Evolutionary conservation across 2,329 filamentous ascomycete genomes (phyloP), one percentile per base, ranked within the genome.

Genomic region (Diaporthe longicolla): DNA sequence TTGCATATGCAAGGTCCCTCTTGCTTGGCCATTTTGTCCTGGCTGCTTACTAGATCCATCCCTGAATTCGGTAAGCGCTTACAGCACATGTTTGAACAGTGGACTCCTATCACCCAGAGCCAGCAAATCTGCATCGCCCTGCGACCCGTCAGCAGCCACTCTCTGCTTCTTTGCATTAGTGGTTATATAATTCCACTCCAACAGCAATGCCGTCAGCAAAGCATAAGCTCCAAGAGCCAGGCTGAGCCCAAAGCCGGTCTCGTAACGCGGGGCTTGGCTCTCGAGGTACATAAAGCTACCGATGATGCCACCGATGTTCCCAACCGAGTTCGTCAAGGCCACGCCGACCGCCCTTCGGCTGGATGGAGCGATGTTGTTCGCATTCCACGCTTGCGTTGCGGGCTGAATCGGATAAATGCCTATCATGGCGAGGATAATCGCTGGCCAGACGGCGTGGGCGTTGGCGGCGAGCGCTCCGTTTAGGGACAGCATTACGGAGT

Each of bases 1-100:
- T 5, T 65, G 70, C 21, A 80, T 66, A 57, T 79, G 78, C 10
- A 72, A 70, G 26, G 77, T 76, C 45, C 79, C 71, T 57, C 77
- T 37, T 17, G 73, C 72, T 2, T 61, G n/a, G 7, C 78, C 77
- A n/a, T 78, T 77, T 15, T 73, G 40, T 21, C 45, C 32, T 19
- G 32, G 75, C 58, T 43, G 58, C 37, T 61, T 26, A 61, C 58
- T n/a, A 17, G n/a, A 77, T 40, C 73, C 40, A 57, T 24, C 45
- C 45, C 45, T 24, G 45, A 4, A 21, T n/a, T 3, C 45, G 2
- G 68, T 52, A 59, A 48, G 40, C 55, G 40, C 45, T 58, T 32
- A 55, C 68, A 57, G 68, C 21, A 58, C 37, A 26, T 57, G 19
- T 26, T 57, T 71, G 70, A 71, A 71, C 35, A 71, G n/a, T 3